Base-by-base conservation (phyloP, 768 basidiomycete species). In the Auricularia auricula-judae region DNA sequence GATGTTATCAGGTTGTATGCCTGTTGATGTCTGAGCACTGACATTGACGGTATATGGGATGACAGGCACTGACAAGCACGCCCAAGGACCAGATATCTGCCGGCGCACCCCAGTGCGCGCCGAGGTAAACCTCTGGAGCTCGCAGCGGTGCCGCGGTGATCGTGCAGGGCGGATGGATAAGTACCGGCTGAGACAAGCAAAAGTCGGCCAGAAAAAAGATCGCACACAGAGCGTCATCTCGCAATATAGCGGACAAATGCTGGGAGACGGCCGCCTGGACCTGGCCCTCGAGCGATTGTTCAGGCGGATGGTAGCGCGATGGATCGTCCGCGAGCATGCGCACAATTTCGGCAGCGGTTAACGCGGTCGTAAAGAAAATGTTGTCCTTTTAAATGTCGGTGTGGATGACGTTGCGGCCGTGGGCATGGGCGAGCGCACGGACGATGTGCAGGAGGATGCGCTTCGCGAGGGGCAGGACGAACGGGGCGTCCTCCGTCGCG, bases 1-100 rank as follows among this genome's bases (percentile, higher is more conserved):
- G 33, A 23, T 39, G 42, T 62, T 44, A 47, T 51, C 47, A 51
- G 18, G 47, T 51, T 16, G 21, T 51, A 51, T 51, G 47, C 47
- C 53, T 61, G 16, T 36, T 21, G n/a, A 62, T 18, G 34, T 12
- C 43, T 62, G n/a, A 34, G 29, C 33, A 39, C 18, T 5, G 36
- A 42, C 34, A 23, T 8, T 39, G 23, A 23, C 23, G 23, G 29
- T 29, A 29, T 23, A 62, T 18, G 23, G 3, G 43, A 4, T 34
- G 42, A 65, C 1, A 61, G 47, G 16, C 33, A 62, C 66, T 29
- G 47, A 67, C 68, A 63, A 69, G 33, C 43, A 68, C 68, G n/a
- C 67, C 68, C 36, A 64, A 62, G 5, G 65, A 36, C 68, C 67
- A 69, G 5, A 69, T 66, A 53, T 69, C 68, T 3, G 65, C 65